Conservation (phyloP, 768 basidiomycete species). For the Kwoniella europaea region DNA sequence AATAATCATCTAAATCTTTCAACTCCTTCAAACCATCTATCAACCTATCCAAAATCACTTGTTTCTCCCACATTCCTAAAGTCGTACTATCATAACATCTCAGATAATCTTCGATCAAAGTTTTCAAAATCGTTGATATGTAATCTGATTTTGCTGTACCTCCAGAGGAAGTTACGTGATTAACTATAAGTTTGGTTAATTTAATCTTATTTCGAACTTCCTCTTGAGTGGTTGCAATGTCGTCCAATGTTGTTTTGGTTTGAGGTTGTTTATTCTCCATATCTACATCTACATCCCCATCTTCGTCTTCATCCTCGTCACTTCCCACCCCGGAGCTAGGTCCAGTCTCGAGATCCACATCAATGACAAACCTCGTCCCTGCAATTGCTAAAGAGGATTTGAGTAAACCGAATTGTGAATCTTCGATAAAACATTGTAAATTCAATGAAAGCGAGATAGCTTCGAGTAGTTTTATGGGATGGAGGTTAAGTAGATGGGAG, state of each 20-base stretch:
- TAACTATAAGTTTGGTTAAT: constrained; percentile 36
- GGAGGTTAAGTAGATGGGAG: constrained; percentile 21
- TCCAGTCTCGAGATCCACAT: constrained; percentile 48
- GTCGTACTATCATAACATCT: constrained; percentile 29
- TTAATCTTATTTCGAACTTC: constrained; percentile 32
- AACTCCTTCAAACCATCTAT: constrained; percentile 34
- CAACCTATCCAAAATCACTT: constrained; percentile 21
- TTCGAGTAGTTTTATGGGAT: constrained; percentile 36
- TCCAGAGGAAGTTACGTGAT: constrained; percentile 34
- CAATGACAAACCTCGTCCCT: constrained; percentile 44
- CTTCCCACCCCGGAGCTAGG: constrained; percentile 28
- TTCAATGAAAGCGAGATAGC: constrained; percentile 29
- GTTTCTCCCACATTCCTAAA: constrained; percentile 13
- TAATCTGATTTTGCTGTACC: constrained; percentile 34
- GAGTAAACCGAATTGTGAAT: constrained; percentile 52
- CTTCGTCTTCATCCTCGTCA: constrained; percentile 27
- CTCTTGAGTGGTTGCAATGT: neutral
- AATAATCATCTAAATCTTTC: constrained; percentile 39
- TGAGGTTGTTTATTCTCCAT: constrained; percentile 1
- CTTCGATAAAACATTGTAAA: constrained; percentile 50
- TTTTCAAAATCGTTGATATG: constrained; percentile 25
- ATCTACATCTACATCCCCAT: constrained; percentile 11
- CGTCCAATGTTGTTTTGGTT: neutral
- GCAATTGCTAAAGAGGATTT: constrained; percentile 47
- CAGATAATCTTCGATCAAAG: constrained; percentile 32